These are phyloP conservation scores for Marchantia paleacea DNA, from an alignment of 225 moss, liverwort and hornwort genomes.

Conservation along the genomic window DNA sequence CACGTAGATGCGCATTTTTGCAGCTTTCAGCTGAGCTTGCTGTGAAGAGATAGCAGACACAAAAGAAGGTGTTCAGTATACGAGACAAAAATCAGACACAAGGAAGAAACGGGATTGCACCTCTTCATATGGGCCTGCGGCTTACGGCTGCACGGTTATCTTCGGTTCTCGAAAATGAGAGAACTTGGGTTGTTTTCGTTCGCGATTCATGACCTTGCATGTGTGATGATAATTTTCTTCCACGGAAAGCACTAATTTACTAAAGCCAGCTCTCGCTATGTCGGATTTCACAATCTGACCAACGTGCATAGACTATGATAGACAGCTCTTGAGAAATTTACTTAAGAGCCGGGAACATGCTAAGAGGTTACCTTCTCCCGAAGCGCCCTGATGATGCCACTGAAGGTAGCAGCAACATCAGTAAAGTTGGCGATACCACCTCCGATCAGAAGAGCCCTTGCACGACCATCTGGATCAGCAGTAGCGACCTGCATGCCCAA, in stretches of 20 bases:
- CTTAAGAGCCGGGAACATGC: no score
- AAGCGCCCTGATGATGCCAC: conserved; percentile 86
- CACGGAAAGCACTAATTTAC: no score
- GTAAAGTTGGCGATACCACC: conserved; percentile 97
- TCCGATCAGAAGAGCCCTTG: conserved; percentile 75
- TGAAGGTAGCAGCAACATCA: conserved; percentile 91
- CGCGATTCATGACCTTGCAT: neutral
- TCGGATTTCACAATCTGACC: no score
- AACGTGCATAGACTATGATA: no score
- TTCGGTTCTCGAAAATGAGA: no score
- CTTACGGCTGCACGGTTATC: no score
- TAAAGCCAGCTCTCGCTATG: no score
- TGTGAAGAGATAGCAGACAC: conserved; percentile 29
- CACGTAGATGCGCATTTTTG: conserved; percentile 78
- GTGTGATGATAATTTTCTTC: no score
- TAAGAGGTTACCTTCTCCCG: conserved; percentile 68
- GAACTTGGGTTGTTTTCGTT: no score
- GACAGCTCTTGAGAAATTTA: no score
- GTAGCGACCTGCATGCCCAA: conserved; percentile 59
- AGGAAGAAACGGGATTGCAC: neutral
- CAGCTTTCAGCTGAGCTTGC: conserved; percentile 88
- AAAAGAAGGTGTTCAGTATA: neutral
- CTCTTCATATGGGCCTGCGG: no score
- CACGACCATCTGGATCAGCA: conserved; percentile 76
- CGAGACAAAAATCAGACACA: neutral